Percentiles rank a stretch among this genome's conserved stretches.
Conservation (phyloP, 2,329 filamentous ascomycete genomes). For the Colletotrichum cereale region DNA sequence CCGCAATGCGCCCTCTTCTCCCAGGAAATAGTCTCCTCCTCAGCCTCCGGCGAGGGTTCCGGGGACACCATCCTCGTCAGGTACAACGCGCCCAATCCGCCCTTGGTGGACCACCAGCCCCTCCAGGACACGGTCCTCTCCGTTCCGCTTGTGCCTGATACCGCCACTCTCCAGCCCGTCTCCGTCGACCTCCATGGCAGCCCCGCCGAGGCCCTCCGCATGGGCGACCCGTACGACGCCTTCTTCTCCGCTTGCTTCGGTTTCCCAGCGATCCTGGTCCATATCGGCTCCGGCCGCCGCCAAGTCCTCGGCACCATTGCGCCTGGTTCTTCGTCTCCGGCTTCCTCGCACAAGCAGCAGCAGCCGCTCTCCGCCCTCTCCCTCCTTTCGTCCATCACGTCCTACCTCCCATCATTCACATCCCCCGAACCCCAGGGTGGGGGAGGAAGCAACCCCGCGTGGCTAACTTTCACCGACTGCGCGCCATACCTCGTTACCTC, state of each 20-base stretch:
- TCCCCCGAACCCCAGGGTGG: background rate
- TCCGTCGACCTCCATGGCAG: conserved; percentile 72
- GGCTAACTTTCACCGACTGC: conserved; percentile 79
- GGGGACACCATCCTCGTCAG: conserved; percentile 55
- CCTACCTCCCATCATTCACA: conserved; percentile 47
- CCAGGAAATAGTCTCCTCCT: conserved; percentile 65
- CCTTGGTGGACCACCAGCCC: conserved; percentile 54
- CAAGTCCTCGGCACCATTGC: conserved; percentile 72
- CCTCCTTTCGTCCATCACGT: conserved; percentile 48
- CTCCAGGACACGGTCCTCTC: conserved; percentile 57
- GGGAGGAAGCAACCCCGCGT: conserved; percentile 53
- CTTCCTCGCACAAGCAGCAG: conserved; percentile 7
- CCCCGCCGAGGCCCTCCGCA: conserved; percentile 69
- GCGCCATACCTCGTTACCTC: conserved; percentile 82
- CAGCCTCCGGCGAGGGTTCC: conserved; percentile 52
- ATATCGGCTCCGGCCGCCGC: conserved; percentile 72
- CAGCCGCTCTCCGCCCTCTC: conserved; percentile 18
- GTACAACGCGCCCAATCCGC: conserved; percentile 53
- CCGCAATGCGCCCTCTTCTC: conserved; percentile 74
- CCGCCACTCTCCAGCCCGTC: conserved; percentile 58
- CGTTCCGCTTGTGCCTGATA: conserved; percentile 69
- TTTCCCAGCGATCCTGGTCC: conserved; percentile 71
- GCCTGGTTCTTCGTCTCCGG: conserved; percentile 28
- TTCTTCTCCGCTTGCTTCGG: conserved; percentile 80
- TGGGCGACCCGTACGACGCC: conserved; percentile 69